Evolutionary conservation across 768 basidiomycete species (phyloP).

Genomic region (Xerocomus spinulosus): DNA sequence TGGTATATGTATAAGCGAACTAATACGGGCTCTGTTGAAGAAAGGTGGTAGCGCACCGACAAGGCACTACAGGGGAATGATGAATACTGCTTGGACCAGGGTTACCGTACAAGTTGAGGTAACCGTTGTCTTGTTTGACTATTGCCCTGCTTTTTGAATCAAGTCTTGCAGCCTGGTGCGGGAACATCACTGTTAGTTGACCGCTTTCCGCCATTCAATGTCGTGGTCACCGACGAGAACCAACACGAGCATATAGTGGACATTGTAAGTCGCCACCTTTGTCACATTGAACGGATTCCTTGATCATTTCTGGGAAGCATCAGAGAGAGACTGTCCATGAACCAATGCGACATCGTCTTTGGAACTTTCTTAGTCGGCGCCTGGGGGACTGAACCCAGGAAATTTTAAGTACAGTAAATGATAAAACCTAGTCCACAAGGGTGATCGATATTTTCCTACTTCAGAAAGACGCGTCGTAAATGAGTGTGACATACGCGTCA

Average conservation of each 20-base stretch:
- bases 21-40: slow-evolving; percentile 50
- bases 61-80: slow-evolving; percentile 44
- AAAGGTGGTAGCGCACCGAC: slow-evolving; percentile 32
- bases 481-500: no score
- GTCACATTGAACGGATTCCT: background rate
- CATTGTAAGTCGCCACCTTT: slow-evolving; percentile 44
- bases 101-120: slow-evolving; percentile 48
- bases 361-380: no score
- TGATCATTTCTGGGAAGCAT: slow-evolving; percentile 42
- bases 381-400: no score
- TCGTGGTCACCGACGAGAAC: slow-evolving; percentile 51
- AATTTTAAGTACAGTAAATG: no score
- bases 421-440: no score
- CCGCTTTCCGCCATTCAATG: slow-evolving; percentile 31
- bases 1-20: slow-evolving; percentile 62
- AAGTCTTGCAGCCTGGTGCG: slow-evolving; percentile 27
- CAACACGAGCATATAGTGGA: slow-evolving; percentile 49
- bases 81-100: slow-evolving; percentile 70
- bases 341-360: no score
- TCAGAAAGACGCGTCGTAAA: no score
- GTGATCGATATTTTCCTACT: no score
- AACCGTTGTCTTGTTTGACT: slow-evolving; percentile 2
- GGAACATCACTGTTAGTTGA: slow-evolving; percentile 20
- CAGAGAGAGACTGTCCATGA: slow-evolving; percentile 77
- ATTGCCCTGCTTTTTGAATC: slow-evolving; percentile 3